Percentiles rank a stretch among this genome's conserved stretches.
These are phyloP conservation scores for Pseudogymnoascus sp. DNA, from an alignment of 2,329 filamentous ascomycete species.

Conservation along the genomic window DNA sequence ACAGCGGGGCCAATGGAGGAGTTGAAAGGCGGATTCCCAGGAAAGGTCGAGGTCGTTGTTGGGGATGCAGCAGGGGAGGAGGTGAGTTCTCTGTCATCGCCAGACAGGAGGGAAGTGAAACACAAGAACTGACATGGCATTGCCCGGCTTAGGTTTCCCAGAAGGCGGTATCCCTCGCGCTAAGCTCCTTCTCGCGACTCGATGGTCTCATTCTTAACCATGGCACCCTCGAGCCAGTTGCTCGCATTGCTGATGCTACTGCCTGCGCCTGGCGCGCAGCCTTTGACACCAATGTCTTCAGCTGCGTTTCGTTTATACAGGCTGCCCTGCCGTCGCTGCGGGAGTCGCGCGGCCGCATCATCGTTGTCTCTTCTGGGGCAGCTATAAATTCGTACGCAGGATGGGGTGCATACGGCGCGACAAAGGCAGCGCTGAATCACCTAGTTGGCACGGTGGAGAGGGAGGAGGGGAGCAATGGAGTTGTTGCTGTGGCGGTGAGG, in stretches of 20 bases:
- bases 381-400: slow-evolving; percentile 56
- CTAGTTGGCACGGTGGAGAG: slow-evolving; percentile 62
- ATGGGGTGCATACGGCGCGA: slow-evolving; percentile 76
- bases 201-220: slow-evolving; percentile 88
- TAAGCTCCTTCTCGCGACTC: slow-evolving; percentile 61
- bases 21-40: slow-evolving; percentile 44
- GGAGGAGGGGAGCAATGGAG: slow-evolving; percentile 60
- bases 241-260: slow-evolving; percentile 59
- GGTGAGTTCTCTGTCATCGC: neutral
- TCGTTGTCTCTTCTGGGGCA: slow-evolving; percentile 77
- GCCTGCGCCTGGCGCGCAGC: slow-evolving; percentile 65
- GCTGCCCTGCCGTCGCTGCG: slow-evolving; percentile 64
- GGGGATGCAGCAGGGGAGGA: slow-evolving; percentile 34
- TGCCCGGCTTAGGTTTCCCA: slow-evolving; percentile 37
- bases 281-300: slow-evolving; percentile 85
- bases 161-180: slow-evolving; percentile 57
- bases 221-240: slow-evolving; percentile 69
- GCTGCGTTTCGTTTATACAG: slow-evolving; percentile 65
- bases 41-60: slow-evolving; percentile 48
- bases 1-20: slow-evolving; percentile 42
- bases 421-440: slow-evolving; percentile 79
- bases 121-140: neutral
- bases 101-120: neutral
- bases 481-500: slow-evolving; percentile 64
- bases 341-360: slow-evolving; percentile 58